A percentile compares a stretch with the other conserved stretches of the same genome.
phyloP scores from a whole-genome alignment of 441 rosid genomes.

The Pelargonium cotyledonis region DNA sequence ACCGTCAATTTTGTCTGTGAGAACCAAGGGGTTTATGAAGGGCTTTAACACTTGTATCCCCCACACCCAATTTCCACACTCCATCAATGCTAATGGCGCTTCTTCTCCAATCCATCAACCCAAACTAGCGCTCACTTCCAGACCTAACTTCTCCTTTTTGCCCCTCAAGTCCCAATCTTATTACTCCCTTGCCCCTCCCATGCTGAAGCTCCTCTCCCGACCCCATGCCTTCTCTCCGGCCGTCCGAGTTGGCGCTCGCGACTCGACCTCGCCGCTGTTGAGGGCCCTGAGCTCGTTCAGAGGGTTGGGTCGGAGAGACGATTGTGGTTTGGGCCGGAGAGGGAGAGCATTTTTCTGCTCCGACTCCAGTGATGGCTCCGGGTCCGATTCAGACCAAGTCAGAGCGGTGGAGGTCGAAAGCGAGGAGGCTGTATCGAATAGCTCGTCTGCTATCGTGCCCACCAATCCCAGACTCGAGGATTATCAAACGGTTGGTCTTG shows the following conservation, averaged over 20 bases:
- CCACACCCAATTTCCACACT: too few species aligned
- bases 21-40: too few species aligned
- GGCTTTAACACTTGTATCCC: too few species aligned
- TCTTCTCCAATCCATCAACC: background rate
- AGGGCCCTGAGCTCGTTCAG: conserved; percentile 45
- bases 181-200: conserved; percentile 21
- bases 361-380: conserved; percentile 24
- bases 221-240: conserved; percentile 28
- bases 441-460: conserved; percentile 73
- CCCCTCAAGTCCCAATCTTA: conserved; percentile 7
- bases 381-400: conserved; percentile 5
- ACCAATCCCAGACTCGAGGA: conserved; percentile 77
- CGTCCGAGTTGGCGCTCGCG: conserved; percentile 31
- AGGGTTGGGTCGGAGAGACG: conserved; percentile 36
- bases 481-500: conserved; percentile 60
- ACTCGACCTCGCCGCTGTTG: conserved; percentile 33
- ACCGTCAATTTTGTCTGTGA: too few species aligned
- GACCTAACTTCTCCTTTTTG: conserved; percentile 17
- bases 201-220: conserved; percentile 71
- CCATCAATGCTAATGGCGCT: too few species aligned
- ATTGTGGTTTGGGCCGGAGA: conserved; percentile 14
- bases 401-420: conserved; percentile 46
- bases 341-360: conserved; percentile 74
- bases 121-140: conserved; percentile 11
- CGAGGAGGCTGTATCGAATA: conserved; percentile 39